Evolutionary conservation across 1,284 basidiomycete genomes (phyloP), one percentile per base, ranked within the genome.

Genomic region (Tilletiaria anomala): DNA sequence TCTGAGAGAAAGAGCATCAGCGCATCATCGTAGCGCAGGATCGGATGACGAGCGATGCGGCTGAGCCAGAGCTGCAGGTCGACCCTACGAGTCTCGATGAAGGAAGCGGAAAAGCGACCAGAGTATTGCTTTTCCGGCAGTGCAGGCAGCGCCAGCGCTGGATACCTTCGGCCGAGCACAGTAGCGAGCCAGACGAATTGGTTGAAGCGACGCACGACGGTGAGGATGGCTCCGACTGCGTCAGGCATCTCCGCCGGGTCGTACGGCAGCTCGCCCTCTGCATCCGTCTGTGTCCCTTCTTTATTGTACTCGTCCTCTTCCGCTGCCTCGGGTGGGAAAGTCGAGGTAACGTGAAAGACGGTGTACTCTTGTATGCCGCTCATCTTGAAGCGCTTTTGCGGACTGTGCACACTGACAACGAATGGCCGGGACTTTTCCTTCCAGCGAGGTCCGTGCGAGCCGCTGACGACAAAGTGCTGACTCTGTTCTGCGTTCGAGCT

Each of bases 111-210:
- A 63, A 86, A 85, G 3, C 82, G 71, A 1, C 81, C 82, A 0
- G 81, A 73, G 52, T 84, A 82, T 54, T 83, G 79, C 62, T 86
- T 83, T 63, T 82, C 79, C 0, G 84, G 84, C 2, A 87, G 71
- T 0, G 82, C 80, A 0, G 83, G 83, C 1, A 87, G 71, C 2
- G 78, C 77, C 29, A 87, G 75, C 0, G 81, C 80, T 6, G 82
- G 80, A 6, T 82, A 73, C 5, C 77, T 73, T 23, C 76, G 71
- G 20, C 73, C 70, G 31, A 87, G 69, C 2, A 78, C 75, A 1
- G 78, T 77, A 50, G 83, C 79, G 18, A 87, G 72, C 45, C 79
- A 74, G 16, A 80, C 77, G 54, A 88, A 88, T 48, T 87, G 82
- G 2, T 82, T 84, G 69, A 82, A 88, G 8, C 84, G 77, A 12